A percentile compares a stretch with the other conserved stretches of the same genome.
These are phyloP conservation scores for Colletotrichum abscissum DNA, from an alignment of 2,329 filamentous ascomycete genomes.

Conservation along the genomic window DNA sequence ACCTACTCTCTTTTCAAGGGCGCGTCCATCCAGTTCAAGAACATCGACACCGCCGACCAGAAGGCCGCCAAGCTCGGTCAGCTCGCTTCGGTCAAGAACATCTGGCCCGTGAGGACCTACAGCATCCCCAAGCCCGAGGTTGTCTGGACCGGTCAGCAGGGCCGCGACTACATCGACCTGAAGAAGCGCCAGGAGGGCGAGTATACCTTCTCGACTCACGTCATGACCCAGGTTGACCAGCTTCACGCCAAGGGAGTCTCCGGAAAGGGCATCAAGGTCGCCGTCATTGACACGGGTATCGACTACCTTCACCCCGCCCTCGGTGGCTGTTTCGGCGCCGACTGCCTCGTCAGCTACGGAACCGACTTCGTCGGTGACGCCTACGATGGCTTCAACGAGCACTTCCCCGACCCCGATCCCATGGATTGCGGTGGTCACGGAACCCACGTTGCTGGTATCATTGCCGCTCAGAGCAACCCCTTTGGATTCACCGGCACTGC, in stretches of 20 bases:
- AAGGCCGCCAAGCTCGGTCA: conserved; percentile 53
- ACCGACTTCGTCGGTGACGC: conserved; percentile 68
- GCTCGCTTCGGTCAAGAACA: conserved; percentile 57
- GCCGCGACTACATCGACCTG: conserved; percentile 41
- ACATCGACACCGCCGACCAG: conserved; percentile 56
- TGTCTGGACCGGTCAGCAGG: conserved; percentile 53
- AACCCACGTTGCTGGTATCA: conserved; percentile 71
- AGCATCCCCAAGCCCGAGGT: conserved; percentile 56
- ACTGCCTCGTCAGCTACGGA: conserved; percentile 68
- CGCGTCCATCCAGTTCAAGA: conserved; percentile 63
- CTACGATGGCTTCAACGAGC: conserved; percentile 52
- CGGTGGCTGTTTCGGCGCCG: conserved; percentile 71
- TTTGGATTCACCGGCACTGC: conserved; percentile 69
- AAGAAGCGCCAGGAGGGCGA: conserved; percentile 44
- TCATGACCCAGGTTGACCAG: conserved; percentile 68
- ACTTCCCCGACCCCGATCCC: conserved; percentile 61
- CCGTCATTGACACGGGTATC: conserved; percentile 65
- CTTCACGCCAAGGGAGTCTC: conserved; percentile 59
- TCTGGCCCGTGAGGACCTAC: conserved; percentile 61
- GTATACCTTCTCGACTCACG: conserved; percentile 57
- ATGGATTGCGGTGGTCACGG: conserved; percentile 70
- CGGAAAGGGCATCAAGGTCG: conserved; percentile 64
- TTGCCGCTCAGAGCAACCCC: conserved; percentile 66
- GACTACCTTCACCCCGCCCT: conserved; percentile 74
- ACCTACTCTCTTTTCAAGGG: conserved; percentile 65